These are phyloP conservation scores for Jamesozyma jinghongensis DNA, from an alignment of 805 yeast species.

Conservation along the genomic window DNA sequence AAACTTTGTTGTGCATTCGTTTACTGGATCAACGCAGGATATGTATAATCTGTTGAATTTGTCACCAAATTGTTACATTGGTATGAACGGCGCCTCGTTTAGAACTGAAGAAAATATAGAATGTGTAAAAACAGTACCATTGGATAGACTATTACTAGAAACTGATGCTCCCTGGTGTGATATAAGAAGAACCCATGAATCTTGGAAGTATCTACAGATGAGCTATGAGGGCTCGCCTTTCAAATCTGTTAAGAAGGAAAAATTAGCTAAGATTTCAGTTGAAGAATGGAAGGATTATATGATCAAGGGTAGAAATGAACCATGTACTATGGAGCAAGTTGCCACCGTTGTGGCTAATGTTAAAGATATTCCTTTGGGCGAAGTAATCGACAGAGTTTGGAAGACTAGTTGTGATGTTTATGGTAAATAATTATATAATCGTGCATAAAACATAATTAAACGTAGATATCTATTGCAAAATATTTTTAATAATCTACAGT, in stretches of 20 bases:
- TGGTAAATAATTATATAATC: slow-evolving; percentile 10
- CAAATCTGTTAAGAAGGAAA: slow-evolving; percentile 28
- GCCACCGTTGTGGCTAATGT: slow-evolving; percentile 59
- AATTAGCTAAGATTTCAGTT: slow-evolving; percentile 19
- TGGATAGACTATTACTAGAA: slow-evolving; percentile 65
- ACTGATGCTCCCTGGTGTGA: slow-evolving; percentile 99
- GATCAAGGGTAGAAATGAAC: slow-evolving; percentile 85
- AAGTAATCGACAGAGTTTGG: slow-evolving; percentile 43
- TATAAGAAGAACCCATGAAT: slow-evolving; percentile 71
- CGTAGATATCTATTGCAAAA: too few relatives aligned
- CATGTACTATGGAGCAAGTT: slow-evolving; percentile 73
- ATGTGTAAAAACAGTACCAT: slow-evolving; percentile 61
- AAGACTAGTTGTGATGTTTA: slow-evolving; percentile 41
- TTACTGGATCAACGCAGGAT: slow-evolving; percentile 74
- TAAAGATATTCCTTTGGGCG: slow-evolving; percentile 34
- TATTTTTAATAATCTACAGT: too few relatives aligned
- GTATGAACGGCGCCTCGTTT: slow-evolving; percentile 90
- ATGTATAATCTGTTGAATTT: slow-evolving; percentile 44
- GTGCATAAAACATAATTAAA: background rate
- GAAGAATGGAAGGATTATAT: slow-evolving; percentile 31
- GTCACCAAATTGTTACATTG: slow-evolving; percentile 40
- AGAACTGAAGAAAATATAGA: slow-evolving; percentile 64
- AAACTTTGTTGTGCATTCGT: slow-evolving; percentile 88
- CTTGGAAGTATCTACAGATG: slow-evolving; percentile 46
- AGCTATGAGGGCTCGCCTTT: slow-evolving; percentile 23